Evolutionary conservation across 768 basidiomycete genomes (phyloP).

Genomic region (Leccinellum luteum): DNA sequence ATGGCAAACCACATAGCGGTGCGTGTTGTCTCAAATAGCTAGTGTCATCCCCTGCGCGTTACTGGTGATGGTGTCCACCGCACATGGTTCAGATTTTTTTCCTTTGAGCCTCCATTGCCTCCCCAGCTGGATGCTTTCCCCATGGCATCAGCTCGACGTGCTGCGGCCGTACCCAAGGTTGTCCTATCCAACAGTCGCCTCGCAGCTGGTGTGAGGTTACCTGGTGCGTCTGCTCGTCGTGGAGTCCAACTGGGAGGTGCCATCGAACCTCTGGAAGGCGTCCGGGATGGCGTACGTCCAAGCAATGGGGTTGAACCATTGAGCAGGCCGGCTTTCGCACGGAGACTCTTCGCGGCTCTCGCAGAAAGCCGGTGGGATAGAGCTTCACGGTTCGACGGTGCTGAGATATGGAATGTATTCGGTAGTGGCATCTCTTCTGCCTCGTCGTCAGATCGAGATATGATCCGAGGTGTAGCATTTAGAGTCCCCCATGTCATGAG

Average conservation of each 20-base stretch:
- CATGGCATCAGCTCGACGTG: constrained; percentile 68
- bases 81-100: constrained; percentile 61
- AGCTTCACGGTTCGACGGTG: constrained; percentile 74
- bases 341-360: constrained; percentile 77
- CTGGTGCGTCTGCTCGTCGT: constrained; percentile 64
- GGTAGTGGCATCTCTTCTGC: constrained; percentile 41
- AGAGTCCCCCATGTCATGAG: constrained; percentile 98
- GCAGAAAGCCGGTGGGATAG: constrained; percentile 80
- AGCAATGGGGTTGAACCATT: constrained; percentile 34
- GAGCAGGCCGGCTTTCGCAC: constrained; percentile 69
- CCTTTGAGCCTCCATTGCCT: constrained; percentile 40
- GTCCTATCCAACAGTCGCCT: constrained; percentile 70
- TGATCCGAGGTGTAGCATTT: constrained; percentile 85
- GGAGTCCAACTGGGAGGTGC: constrained; percentile 80
- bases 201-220: constrained; percentile 85
- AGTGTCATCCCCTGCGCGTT: constrained; percentile 32
- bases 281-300: constrained; percentile 35
- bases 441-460: constrained; percentile 61
- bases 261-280: constrained; percentile 52
- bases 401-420: constrained; percentile 73
- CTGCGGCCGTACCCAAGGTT: constrained; percentile 60
- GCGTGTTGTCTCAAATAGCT: constrained; percentile 1
- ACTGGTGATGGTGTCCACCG: constrained; percentile 81
- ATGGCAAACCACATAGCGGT: constrained; percentile 1
- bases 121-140: constrained; percentile 58